Base-by-base conservation (phyloP, 805 yeast species). In the Yarrowia sp. region DNA sequence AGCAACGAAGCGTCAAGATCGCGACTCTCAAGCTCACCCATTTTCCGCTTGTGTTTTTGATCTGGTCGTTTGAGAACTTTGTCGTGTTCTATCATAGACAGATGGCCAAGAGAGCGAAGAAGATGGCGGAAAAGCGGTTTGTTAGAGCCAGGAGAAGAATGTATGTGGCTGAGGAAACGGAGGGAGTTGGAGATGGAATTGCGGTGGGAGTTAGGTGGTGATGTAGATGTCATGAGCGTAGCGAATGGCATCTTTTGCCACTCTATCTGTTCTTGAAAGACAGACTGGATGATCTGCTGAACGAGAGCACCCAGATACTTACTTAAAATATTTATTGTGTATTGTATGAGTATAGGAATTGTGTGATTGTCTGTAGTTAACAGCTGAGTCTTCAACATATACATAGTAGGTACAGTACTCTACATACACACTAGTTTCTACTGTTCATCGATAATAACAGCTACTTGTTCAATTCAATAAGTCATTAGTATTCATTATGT, bases 21-120 rank as follows among this genome's bases (percentile, higher is more conserved):
- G 38, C 32, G 8, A 47, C 55, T n/a, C 38, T 47, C 19, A 47
- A 47, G 6, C 10, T 47, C 19, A 31, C 55, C 1, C 55, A 47
- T 9, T 31, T 47, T 6, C 55, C 55, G 3, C 55, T 47, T 3
- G 55, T 47, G 4, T 8, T 47, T 19, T 21, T 47, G 10, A 47
- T 47, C 9, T 47, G 55, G 55, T n/a, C 38, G 4, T 47, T 47
- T 31, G 55, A 47, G 16, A 47, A 47, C 38, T 19, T 16, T 10
- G 55, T 47, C n/a, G 55, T 47, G 6, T 21, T 47, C 2, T 47
- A 47, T 14, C 55, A 47, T 21, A 31, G 22, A 21, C 55, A 32
- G 29, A 32, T 47, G 38, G 21, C 13, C 14, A 31, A 18, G n/a
- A 19, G 55, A 13, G 55, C 55, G 1, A 32, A 31, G 10, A 46